phyloP scores from a whole-genome alignment of 179 eudicot species.

The Beta corolliflora region DNA sequence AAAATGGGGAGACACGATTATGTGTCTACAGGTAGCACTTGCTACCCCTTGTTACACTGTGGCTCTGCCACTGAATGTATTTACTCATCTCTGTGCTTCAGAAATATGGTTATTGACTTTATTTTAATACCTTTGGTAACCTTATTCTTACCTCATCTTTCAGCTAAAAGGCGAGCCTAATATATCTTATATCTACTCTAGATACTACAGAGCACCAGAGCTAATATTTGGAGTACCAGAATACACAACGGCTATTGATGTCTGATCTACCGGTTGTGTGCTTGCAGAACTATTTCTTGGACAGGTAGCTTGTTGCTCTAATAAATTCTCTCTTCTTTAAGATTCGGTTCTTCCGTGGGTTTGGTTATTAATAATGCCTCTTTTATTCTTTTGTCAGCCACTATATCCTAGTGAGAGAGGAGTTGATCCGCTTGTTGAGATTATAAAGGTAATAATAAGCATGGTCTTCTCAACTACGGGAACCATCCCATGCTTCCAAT shows the following conservation, averaged over 20 bases:
- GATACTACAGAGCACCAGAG: no score
- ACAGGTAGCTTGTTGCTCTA: conserved; percentile 33
- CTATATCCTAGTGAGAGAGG: conserved; percentile 75
- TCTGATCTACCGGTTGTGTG: conserved; percentile 77
- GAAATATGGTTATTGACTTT: background rate
- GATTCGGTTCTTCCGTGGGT: background rate
- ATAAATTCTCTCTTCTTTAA: background rate
- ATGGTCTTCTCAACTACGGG: no score
- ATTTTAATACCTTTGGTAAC: background rate
- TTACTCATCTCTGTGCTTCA: background rate
- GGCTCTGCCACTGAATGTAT: no score
- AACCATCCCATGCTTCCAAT: background rate
- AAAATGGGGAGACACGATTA: no score
- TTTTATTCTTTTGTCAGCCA: conserved; percentile 46
- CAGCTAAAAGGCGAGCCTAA: conserved; percentile 72
- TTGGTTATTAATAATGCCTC: background rate
- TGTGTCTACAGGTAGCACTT: no score
- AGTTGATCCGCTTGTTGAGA: conserved; percentile 78
- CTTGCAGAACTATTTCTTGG: conserved; percentile 69
- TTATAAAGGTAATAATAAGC: conserved; percentile 60
- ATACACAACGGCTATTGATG: conserved; percentile 64
- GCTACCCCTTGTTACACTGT: no score
- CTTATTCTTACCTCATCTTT: conserved; percentile 7
- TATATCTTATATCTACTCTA: conserved; percentile 67
- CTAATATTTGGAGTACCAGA: conserved; percentile 71